Percentiles rank a stretch among this genome's conserved stretches.
Conservation (phyloP, 2,329 filamentous ascomycete genomes). For the Dendryphion nanum region DNA sequence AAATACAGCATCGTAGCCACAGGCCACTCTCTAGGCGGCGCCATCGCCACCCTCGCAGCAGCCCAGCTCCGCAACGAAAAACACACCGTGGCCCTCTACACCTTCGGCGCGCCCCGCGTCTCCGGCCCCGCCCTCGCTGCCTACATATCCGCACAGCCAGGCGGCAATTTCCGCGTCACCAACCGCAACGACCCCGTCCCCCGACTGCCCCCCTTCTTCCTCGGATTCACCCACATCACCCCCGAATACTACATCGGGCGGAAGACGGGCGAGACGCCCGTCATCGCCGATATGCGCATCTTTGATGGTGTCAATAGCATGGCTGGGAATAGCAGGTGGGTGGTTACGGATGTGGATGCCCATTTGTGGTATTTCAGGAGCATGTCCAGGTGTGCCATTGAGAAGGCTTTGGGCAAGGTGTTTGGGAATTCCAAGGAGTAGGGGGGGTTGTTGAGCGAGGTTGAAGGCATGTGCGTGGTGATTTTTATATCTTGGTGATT, state of each 20-base stretch:
- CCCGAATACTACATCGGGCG: slow-evolving; percentile 62
- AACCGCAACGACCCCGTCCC: slow-evolving; percentile 65
- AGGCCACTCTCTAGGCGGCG: slow-evolving; percentile 69
- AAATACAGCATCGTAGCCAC: slow-evolving; percentile 56
- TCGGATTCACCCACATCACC: slow-evolving; percentile 64
- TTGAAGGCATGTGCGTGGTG: too few species aligned
- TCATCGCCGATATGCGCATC: slow-evolving; percentile 19
- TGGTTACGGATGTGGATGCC: slow-evolving; percentile 27
- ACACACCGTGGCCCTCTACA: slow-evolving; percentile 45
- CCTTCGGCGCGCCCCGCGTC: slow-evolving; percentile 67
- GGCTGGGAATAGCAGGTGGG: slow-evolving; percentile 29
- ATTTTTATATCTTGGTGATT: too few species aligned
- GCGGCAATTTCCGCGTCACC: slow-evolving; percentile 63
- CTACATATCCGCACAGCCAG: slow-evolving; percentile 55
- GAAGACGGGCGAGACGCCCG: slow-evolving; percentile 18
- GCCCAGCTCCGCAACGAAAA: slow-evolving; percentile 44
- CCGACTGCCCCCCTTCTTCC: slow-evolving; percentile 59
- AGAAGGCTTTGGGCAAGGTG: background rate
- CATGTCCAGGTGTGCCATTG: slow-evolving; percentile 12
- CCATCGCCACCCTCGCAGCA: slow-evolving; percentile 61
- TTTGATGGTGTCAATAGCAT: slow-evolving; percentile 22
- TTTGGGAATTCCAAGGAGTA: too few species aligned
- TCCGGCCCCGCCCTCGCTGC: slow-evolving; percentile 58
- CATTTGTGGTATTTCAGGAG: slow-evolving; percentile 39
- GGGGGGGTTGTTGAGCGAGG: too few species aligned